phyloP scores from a whole-genome alignment of 2,329 filamentous ascomycete species.

The Myotisia sp. region DNA sequence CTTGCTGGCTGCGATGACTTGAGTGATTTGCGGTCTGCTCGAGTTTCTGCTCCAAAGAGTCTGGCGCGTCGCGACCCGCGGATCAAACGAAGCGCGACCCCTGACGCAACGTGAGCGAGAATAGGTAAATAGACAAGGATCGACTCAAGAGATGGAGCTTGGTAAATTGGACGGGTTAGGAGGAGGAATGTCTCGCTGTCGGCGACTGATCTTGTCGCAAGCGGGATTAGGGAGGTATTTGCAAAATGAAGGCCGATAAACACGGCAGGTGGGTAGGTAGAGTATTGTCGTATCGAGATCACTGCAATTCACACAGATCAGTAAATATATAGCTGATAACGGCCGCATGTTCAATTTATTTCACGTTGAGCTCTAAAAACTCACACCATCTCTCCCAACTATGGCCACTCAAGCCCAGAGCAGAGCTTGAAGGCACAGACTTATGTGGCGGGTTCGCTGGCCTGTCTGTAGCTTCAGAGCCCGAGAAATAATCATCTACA shows the following conservation, averaged over 20 bases:
- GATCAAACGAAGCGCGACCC: conserved; percentile 61
- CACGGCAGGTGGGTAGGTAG: conserved; percentile 66
- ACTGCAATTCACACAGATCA: conserved; percentile 34
- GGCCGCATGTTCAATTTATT: neutral
- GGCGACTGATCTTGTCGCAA: conserved; percentile 56
- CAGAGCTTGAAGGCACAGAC: conserved; percentile 14
- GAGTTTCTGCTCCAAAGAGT: conserved; percentile 59
- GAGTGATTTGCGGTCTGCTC: conserved; percentile 30
- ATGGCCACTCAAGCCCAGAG: conserved; percentile 49
- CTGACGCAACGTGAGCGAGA: conserved; percentile 59
- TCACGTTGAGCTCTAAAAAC: conserved; percentile 18
- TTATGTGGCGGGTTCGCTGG: conserved; percentile 1
- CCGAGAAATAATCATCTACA: conserved; percentile 42
- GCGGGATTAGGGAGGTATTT: conserved; percentile 69
- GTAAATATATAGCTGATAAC: neutral
- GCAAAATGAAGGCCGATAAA: conserved; percentile 65
- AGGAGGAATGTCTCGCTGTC: conserved; percentile 74
- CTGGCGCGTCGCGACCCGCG: conserved; percentile 55
- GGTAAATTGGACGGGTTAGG: conserved; percentile 82
- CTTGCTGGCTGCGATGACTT: conserved; percentile 45
- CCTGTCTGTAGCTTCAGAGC: conserved; percentile 8
- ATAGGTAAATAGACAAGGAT: conserved; percentile 64
- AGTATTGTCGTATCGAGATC: conserved; percentile 69
- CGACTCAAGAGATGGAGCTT: conserved; percentile 66
- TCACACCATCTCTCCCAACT: conserved; percentile 62